Evolutionary conservation across 192 early-diverging fungal genomes (phyloP).

Genomic region (Coemansia sp.): DNA sequence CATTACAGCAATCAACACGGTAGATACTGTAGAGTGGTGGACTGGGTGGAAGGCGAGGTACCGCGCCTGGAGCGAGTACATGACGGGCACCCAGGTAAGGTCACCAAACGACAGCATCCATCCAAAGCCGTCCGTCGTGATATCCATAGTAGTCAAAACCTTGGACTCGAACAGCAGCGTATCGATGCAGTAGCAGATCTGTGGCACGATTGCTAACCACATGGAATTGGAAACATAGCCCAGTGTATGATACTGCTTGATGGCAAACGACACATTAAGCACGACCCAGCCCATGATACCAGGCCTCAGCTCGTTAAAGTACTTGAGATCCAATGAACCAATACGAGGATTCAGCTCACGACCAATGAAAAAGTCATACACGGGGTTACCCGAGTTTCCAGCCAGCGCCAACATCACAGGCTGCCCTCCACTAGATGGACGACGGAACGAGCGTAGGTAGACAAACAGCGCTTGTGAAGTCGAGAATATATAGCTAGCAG

Average conservation of each 20-base stretch:
- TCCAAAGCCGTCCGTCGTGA: slow-evolving; percentile 97
- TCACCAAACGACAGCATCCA: slow-evolving; percentile 83
- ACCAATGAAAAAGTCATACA: slow-evolving; percentile 97
- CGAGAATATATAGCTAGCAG: slow-evolving; percentile 70
- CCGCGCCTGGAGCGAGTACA: slow-evolving; percentile 87
- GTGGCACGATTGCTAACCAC: slow-evolving; percentile 73
- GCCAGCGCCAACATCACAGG: slow-evolving; percentile 75
- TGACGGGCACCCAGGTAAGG: slow-evolving; percentile 90
- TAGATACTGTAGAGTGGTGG: slow-evolving; percentile 54
- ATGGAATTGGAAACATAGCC: slow-evolving; percentile 77
- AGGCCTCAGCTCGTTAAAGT: slow-evolving; percentile 90
- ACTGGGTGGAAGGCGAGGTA: slow-evolving; percentile 77
- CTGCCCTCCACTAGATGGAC: slow-evolving; percentile 10
- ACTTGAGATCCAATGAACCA: slow-evolving; percentile 86
- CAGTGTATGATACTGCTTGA: slow-evolving; percentile 71
- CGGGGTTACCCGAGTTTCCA: slow-evolving; percentile 87
- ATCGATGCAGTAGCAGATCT: slow-evolving; percentile 87
- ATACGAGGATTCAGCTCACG: slow-evolving; percentile 95
- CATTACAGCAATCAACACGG: slow-evolving; percentile 51
- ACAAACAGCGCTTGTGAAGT: slow-evolving; percentile 69
- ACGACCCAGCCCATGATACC: slow-evolving; percentile 91
- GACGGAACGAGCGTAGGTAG: slow-evolving; percentile 76
- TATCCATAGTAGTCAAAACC: slow-evolving; percentile 96
- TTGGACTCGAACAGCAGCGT: slow-evolving; percentile 67
- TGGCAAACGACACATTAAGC: slow-evolving; percentile 75